phyloP scores from a whole-genome alignment of 305 asterid genomes.

The Rubia tinctorum region DNA sequence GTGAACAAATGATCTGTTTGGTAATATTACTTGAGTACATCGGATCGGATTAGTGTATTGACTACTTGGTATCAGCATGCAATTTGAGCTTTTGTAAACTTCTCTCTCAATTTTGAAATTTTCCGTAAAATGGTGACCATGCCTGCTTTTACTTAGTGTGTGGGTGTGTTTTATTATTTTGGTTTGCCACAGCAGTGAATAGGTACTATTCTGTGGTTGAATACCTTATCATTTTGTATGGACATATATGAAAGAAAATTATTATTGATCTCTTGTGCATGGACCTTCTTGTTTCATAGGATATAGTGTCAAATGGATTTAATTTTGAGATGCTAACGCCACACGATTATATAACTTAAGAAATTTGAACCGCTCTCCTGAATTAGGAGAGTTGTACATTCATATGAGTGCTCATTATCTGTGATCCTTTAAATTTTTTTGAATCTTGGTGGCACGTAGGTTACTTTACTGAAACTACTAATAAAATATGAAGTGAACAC shows the following conservation, averaged over 20 bases:
- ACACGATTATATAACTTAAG: not conserved
- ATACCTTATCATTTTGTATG: not conserved
- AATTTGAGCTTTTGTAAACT: not conserved
- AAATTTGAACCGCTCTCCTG: not conserved
- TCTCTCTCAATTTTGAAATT: not conserved
- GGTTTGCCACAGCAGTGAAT: not conserved
- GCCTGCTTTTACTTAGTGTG: not conserved
- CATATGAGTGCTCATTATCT: not conserved
- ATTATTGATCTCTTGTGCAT: not conserved
- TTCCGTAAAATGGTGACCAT: not conserved
- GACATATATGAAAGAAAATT: not conserved
- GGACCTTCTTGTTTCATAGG: not conserved
- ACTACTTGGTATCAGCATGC: not conserved
- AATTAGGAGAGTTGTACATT: not conserved
- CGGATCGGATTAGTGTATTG: not conserved
- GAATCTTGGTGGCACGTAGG: not conserved
- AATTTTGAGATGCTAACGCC: not conserved
- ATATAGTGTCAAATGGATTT: not conserved
- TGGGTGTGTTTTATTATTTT: not conserved
- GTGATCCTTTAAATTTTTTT: not conserved
- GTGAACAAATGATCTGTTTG: conserved; percentile 26
- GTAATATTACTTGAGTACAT: not conserved
- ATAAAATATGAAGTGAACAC: not conserved
- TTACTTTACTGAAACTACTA: not conserved
- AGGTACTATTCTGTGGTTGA: not conserved